phyloP scores from a whole-genome alignment of 108 stramenopile species.

The Fistulifera pelliculosa region DNA sequence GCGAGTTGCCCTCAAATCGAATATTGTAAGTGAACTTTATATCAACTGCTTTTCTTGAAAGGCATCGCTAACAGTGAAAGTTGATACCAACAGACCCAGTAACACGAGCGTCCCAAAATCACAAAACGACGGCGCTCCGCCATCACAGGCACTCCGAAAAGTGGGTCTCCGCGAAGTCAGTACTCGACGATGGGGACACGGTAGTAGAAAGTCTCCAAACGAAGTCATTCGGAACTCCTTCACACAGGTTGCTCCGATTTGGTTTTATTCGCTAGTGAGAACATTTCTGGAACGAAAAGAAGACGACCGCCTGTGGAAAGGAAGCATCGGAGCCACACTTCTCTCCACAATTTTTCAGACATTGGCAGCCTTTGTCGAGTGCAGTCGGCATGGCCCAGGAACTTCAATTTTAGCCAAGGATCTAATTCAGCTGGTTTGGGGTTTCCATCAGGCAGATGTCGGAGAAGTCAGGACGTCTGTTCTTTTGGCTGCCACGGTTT shows the following conservation, averaged over 20 bases:
- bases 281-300: slow-evolving; percentile 42
- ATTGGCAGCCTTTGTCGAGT: slow-evolving; percentile 51
- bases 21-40: no score
- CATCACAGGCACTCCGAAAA: slow-evolving; percentile 1
- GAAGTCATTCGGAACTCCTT: slow-evolving; percentile 39
- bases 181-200: slow-evolving; percentile 24
- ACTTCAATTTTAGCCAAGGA: slow-evolving; percentile 53
- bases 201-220: not conserved
- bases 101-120: no score
- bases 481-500: slow-evolving; percentile 37
- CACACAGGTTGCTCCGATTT: slow-evolving; percentile 40
- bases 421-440: slow-evolving; percentile 59
- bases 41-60: no score
- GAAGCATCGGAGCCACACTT: slow-evolving; percentile 46
- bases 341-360: slow-evolving; percentile 45
- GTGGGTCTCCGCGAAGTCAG: not conserved
- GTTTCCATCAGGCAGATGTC: slow-evolving; percentile 53
- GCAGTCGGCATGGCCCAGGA: slow-evolving; percentile 32
- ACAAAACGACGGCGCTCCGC: not conserved
- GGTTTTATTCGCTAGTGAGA: slow-evolving; percentile 54
- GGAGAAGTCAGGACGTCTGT: slow-evolving; percentile 55
- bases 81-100: no score
- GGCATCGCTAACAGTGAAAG: not conserved
- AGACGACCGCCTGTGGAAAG: slow-evolving; percentile 54
- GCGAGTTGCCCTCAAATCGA: not conserved